Percentiles rank a stretch among this genome's conserved stretches.
Conservation (phyloP, 2,329 filamentous ascomycete genomes). For the Aureobasidium sp. region DNA sequence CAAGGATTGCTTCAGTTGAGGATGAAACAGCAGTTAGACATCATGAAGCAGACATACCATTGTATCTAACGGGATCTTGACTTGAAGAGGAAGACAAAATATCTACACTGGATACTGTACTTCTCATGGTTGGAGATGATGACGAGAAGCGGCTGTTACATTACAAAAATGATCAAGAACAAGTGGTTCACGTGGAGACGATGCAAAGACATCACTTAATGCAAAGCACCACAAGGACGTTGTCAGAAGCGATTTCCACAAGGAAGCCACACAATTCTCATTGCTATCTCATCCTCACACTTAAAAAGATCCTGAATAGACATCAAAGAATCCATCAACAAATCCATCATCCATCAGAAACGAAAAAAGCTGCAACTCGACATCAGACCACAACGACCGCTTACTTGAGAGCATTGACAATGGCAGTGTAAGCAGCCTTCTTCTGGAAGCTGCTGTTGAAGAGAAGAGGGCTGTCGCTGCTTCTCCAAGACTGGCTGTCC, state of each 20-base stretch:
- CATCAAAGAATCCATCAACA: neutral
- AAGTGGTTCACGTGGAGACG: no score
- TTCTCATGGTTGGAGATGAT: no score
- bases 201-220: no score
- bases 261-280: neutral
- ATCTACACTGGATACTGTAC: no score
- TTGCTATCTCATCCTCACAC: constrained; percentile 4
- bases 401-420: constrained; percentile 19
- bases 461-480: constrained; percentile 32
- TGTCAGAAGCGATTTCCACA: neutral
- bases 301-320: neutral
- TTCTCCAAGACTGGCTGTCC: constrained; percentile 39
- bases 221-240: neutral
- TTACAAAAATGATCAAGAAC: no score
- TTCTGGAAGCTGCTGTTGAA: constrained; percentile 37
- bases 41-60: no score
- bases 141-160: no score
- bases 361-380: neutral
- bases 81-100: no score
- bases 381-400: neutral
- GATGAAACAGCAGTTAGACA: no score
- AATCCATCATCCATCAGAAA: neutral
- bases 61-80: no score
- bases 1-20: no score
- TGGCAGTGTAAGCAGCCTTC: constrained; percentile 35